phyloP scores from a whole-genome alignment of 352 stramenopile genomes.

The Globisporangium okanoganense region DNA sequence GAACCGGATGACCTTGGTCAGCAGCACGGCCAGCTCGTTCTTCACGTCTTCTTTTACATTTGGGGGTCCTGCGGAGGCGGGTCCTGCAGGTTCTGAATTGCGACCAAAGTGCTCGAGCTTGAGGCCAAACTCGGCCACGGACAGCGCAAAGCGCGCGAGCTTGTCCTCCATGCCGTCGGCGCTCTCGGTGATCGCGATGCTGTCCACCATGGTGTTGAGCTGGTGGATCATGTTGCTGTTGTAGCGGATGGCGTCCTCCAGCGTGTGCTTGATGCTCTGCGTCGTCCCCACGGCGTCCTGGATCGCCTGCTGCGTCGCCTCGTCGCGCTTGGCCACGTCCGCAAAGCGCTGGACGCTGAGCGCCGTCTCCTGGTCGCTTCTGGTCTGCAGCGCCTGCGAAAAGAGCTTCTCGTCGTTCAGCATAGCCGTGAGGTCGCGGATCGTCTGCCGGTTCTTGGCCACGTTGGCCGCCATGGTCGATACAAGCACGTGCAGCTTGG shows the following conservation, averaged over 20 bases:
- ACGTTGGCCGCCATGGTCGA: constrained; percentile 35
- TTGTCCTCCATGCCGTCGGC: constrained; percentile 59
- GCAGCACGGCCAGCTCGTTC: constrained; percentile 35
- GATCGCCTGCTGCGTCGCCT: constrained; percentile 28
- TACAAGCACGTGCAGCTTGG: constrained; percentile 42
- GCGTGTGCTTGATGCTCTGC: constrained; percentile 22
- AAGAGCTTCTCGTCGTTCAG: constrained; percentile 31
- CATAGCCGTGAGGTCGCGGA: constrained; percentile 29
- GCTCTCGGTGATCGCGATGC: constrained; percentile 53
- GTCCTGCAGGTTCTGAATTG: too few species aligned
- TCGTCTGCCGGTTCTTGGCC: constrained; percentile 36
- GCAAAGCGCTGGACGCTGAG: constrained; percentile 22
- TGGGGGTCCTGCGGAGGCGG: too few species aligned
- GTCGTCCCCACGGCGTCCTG: constrained; percentile 19
- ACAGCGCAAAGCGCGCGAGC: constrained; percentile 38
- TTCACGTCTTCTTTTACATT: constrained; percentile 19
- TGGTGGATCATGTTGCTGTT: constrained; percentile 65
- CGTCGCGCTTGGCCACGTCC: constrained; percentile 24
- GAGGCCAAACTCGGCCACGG: constrained; percentile 40
- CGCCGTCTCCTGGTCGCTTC: constrained; percentile 30
- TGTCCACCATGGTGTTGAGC: constrained; percentile 63
- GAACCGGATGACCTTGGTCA: constrained; percentile 58
- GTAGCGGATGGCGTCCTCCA: constrained; percentile 41
- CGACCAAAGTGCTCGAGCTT: constrained; percentile 54
- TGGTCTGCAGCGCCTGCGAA: constrained; percentile 18